Evolutionary conservation across 306 rosid species (phyloP), one percentile per base, ranked within the genome.

Genomic region (Rosa persica): DNA sequence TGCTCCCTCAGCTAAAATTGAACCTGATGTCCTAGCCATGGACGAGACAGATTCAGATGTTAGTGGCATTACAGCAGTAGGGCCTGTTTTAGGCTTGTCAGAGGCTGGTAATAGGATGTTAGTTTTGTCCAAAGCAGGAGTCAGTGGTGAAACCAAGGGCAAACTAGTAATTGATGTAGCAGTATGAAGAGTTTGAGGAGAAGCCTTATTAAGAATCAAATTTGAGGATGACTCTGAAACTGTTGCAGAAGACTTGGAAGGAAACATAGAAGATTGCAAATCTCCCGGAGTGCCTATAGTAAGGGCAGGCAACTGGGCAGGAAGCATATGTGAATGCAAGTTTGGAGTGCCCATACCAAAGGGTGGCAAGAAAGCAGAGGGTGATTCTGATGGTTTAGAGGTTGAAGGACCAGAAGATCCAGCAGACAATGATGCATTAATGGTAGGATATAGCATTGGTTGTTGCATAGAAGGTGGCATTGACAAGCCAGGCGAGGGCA

Each of bases 401-500:
- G 77, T 27, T 48, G 81, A 75, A 39, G 47, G 25, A 38, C 82
- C 90, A 57, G 93, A 86, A 79, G 91, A 76, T 43, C 89, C 91
- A 34, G 88, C 49, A 4, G 90, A 87, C 70, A 90, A 76, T 72
- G 96, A 66, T 76, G 85, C 75, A 78, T 70, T 88, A 77, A 84
- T 86, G 75, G 83, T 90, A 71, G 96, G 90, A 80, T 85, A 92
- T 75, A 81, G 97, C 93, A 92, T 86, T 46, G 93, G 88, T 73
- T 83, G 98, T 84, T 83, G 96, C 89, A 89, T 40, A 15, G 94
- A 83, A 72, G 93, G 79, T 78, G 96, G 93, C 88, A 94, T 79
- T 6, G 96, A 43, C 77, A 92, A 74, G 69, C 91, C 96, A 39
- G 90, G 91, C 76, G 97, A 96, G n/a, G 97, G 95, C 71, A 86